phyloP scores from a whole-genome alignment of 1,284 basidiomycete species.

The Apiotrichum mycotoxinovorans region DNA sequence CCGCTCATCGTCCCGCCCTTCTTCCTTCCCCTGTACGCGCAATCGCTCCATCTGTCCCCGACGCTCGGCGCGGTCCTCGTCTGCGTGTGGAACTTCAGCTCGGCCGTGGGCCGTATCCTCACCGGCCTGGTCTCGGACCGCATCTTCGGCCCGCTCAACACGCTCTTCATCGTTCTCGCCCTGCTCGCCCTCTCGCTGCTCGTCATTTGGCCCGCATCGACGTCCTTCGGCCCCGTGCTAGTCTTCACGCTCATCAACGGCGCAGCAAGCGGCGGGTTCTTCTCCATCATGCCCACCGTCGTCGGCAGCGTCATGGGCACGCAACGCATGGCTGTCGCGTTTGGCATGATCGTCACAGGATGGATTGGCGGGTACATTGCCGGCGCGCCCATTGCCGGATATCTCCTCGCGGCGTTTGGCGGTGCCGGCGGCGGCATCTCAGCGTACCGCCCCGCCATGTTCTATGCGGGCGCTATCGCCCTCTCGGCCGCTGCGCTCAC shows the following conservation, averaged over 20 bases:
- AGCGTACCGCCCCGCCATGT: slow-evolving; percentile 33
- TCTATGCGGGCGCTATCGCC: slow-evolving; percentile 30
- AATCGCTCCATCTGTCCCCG: slow-evolving; percentile 29
- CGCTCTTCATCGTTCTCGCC: slow-evolving; percentile 8
- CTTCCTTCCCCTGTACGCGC: slow-evolving; percentile 45
- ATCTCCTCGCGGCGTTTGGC: slow-evolving; percentile 26
- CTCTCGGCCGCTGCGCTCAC: slow-evolving; percentile 2
- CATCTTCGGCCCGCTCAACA: slow-evolving; percentile 12
- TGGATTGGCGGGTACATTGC: slow-evolving; percentile 31
- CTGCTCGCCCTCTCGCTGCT: slow-evolving; percentile 23
- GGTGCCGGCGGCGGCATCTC: slow-evolving; percentile 18
- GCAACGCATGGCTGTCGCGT: slow-evolving; percentile 22
- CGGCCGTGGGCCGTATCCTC: slow-evolving; percentile 26
- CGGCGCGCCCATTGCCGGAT: slow-evolving; percentile 33
- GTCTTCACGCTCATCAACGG: slow-evolving; percentile 31
- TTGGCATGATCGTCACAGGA: slow-evolving; percentile 31
- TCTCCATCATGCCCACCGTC: slow-evolving; percentile 31
- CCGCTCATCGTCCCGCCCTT: slow-evolving; percentile 47
- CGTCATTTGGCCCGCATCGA: slow-evolving; percentile 25
- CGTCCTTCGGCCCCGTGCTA: slow-evolving; percentile 24
- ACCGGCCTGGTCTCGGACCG: slow-evolving; percentile 29
- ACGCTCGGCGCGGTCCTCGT: slow-evolving; percentile 32
- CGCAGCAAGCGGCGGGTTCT: slow-evolving; percentile 28
- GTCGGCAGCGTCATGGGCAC: slow-evolving; percentile 22
- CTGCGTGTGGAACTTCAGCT: slow-evolving; percentile 30